Conservation (phyloP, 1,284 basidiomycete genomes). For the Golubevia pallescens region DNA sequence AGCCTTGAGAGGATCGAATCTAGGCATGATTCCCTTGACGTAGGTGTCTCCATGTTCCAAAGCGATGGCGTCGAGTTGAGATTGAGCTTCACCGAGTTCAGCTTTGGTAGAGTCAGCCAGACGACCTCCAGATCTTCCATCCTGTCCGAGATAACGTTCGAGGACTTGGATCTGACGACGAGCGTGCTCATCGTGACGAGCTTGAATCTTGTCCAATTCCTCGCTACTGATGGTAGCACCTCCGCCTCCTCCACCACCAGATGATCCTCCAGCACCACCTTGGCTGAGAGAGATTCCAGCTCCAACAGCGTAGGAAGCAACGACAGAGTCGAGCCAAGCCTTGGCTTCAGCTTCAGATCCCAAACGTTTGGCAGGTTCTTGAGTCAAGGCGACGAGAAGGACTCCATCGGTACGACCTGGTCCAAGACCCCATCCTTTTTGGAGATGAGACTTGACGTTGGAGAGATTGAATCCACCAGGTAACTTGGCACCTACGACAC, state of each 20-base stretch:
- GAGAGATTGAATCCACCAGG: slow-evolving; percentile 98
- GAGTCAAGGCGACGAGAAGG: slow-evolving; percentile 86
- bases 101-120: slow-evolving; percentile 85
- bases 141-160: slow-evolving; percentile 92
- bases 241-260: slow-evolving; percentile 72
- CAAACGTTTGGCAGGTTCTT: slow-evolving; percentile 92
- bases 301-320: slow-evolving; percentile 81
- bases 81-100: slow-evolving; percentile 76
- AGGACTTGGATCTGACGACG: slow-evolving; percentile 92
- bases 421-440: slow-evolving; percentile 78
- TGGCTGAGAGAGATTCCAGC: slow-evolving; percentile 78
- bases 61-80: slow-evolving; percentile 82
- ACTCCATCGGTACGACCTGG: slow-evolving; percentile 85
- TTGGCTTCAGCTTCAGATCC: slow-evolving; percentile 90
- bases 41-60: slow-evolving; percentile 91
- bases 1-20: slow-evolving; percentile 92
- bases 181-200: slow-evolving; percentile 89
- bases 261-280: slow-evolving; percentile 63
- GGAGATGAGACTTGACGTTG: slow-evolving; percentile 74
- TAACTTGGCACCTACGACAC: slow-evolving; percentile 93
- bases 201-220: slow-evolving; percentile 94
- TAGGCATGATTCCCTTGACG: slow-evolving; percentile 90
- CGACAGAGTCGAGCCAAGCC: slow-evolving; percentile 87
- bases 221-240: too few species aligned
- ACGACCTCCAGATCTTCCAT: slow-evolving; percentile 88